A percentile compares a stretch with the other conserved stretches of the same genome.
Conservation (phyloP, 306 rosid genomes). For the Sesbania bispinosa region DNA sequence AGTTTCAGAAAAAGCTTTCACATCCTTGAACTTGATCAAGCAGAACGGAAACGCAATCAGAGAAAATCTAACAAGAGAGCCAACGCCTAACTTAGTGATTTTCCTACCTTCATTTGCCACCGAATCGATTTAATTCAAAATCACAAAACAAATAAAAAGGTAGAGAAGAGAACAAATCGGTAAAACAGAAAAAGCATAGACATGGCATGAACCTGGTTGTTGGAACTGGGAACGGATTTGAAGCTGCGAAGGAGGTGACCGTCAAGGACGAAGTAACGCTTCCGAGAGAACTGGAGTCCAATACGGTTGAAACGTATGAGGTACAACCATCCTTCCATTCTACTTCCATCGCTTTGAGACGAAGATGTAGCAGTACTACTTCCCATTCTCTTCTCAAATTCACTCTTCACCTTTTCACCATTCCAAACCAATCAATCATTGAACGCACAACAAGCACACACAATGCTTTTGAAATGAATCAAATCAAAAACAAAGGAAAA, state of each 20-base stretch:
- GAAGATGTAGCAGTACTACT: background rate
- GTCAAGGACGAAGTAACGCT: slow-evolving; percentile 72
- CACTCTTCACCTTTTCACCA: slow-evolving; percentile 1
- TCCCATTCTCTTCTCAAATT: slow-evolving; percentile 7
- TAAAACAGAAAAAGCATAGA: background rate
- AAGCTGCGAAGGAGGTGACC: slow-evolving; percentile 61
- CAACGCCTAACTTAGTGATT: background rate
- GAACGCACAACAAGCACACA: background rate
- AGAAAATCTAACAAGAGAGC: background rate
- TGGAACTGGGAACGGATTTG: slow-evolving; percentile 62
- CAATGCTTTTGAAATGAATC: background rate
- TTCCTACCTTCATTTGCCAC: background rate
- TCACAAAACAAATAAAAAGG: background rate
- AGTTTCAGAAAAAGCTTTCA: slow-evolving; percentile 6
- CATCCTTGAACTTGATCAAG: slow-evolving; percentile 2
- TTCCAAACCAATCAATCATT: background rate
- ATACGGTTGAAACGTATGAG: slow-evolving; percentile 67
- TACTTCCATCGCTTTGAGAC: background rate
- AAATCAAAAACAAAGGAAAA: background rate
- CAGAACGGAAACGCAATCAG: slow-evolving; percentile 2
- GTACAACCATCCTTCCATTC: slow-evolving; percentile 82
- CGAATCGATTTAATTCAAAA: background rate
- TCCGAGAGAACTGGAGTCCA: slow-evolving; percentile 69
- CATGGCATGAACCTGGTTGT: slow-evolving; percentile 42
- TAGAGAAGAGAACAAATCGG: background rate